These are phyloP conservation scores for Pseudogymnoascus sp. DNA, from an alignment of 2,329 filamentous ascomycete genomes.

Conservation along the genomic window DNA sequence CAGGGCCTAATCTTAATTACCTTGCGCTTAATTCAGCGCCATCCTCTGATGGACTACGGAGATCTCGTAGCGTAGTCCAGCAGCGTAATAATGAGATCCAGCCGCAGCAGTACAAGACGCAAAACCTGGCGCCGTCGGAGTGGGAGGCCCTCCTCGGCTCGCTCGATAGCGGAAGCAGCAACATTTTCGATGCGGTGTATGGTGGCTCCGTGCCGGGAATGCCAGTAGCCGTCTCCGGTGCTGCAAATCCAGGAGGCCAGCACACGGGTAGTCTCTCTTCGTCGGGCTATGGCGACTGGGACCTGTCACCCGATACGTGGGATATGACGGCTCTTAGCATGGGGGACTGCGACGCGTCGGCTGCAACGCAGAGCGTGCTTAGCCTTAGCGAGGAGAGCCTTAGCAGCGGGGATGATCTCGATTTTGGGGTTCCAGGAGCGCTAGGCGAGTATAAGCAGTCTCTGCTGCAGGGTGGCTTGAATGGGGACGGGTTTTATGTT, in stretches of 20 bases:
- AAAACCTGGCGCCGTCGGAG: constrained; percentile 56
- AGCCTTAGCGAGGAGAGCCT: constrained; percentile 56
- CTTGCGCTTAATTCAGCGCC: constrained; percentile 38
- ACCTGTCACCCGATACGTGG: constrained; percentile 53
- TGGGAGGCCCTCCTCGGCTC: constrained; percentile 79
- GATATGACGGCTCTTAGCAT: constrained; percentile 35
- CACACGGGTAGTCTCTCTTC: background rate
- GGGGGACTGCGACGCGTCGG: constrained; percentile 31
- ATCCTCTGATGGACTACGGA: background rate
- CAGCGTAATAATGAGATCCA: background rate
- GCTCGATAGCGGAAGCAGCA: constrained; percentile 72
- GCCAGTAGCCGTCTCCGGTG: constrained; percentile 28
- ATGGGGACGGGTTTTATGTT: constrained; percentile 23
- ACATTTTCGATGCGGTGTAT: constrained; percentile 80
- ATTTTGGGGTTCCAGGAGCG: background rate
- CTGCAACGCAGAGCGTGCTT: constrained; percentile 46
- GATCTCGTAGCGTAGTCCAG: background rate
- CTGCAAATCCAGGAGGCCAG: background rate
- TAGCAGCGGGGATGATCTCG: constrained; percentile 43
- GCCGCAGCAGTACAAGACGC: constrained; percentile 17
- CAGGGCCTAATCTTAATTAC: constrained; percentile 52
- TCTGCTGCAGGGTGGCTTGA: constrained; percentile 16
- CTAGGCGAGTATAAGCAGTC: constrained; percentile 19
- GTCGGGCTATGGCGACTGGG: constrained; percentile 8
- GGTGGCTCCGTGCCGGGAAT: constrained; percentile 51